Percentiles rank a stretch among this genome's conserved stretches.
Evolutionary conservation across 768 basidiomycete species (phyloP).

Genomic region (Peribolospora baueri): DNA sequence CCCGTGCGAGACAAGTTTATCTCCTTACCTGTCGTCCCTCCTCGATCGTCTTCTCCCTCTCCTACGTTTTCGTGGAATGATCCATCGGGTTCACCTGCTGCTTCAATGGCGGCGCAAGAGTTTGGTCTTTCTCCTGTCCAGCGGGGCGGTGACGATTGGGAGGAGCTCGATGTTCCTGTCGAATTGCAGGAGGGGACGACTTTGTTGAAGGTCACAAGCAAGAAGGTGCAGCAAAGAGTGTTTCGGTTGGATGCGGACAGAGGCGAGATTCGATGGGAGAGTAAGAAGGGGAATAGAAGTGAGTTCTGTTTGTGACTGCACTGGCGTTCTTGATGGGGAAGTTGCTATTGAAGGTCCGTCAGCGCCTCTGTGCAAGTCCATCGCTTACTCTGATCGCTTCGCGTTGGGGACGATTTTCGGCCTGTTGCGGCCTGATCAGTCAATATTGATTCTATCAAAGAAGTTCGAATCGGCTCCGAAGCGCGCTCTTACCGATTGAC

Average conservation of each 20-base stretch:
- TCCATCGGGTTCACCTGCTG: too few species aligned
- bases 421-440: constrained; percentile 26
- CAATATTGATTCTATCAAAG: constrained; percentile 62
- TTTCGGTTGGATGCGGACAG: constrained; percentile 56
- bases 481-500: constrained; percentile 45
- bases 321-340: too few species aligned
- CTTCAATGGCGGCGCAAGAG: too few species aligned
- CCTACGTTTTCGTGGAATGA: too few species aligned
- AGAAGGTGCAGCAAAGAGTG: constrained; percentile 43
- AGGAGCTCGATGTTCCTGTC: too few species aligned
- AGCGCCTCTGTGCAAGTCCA: neutral
- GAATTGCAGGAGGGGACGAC: constrained; percentile 18
- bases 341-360: too few species aligned
- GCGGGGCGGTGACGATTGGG: too few species aligned
- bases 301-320: constrained; percentile 14
- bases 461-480: constrained; percentile 49
- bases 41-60: too few species aligned
- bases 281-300: constrained; percentile 44
- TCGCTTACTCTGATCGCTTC: neutral
- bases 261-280: constrained; percentile 56
- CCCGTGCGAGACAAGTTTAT: too few species aligned
- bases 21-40: too few species aligned
- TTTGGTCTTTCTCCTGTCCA: too few species aligned
- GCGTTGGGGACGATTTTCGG: too few species aligned
- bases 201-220: constrained; percentile 63